Percentiles rank a stretch among this genome's conserved stretches.
These are phyloP conservation scores for Coniochaeta sp. DNA, from an alignment of 2,329 filamentous ascomycete genomes.

Conservation along the genomic window DNA sequence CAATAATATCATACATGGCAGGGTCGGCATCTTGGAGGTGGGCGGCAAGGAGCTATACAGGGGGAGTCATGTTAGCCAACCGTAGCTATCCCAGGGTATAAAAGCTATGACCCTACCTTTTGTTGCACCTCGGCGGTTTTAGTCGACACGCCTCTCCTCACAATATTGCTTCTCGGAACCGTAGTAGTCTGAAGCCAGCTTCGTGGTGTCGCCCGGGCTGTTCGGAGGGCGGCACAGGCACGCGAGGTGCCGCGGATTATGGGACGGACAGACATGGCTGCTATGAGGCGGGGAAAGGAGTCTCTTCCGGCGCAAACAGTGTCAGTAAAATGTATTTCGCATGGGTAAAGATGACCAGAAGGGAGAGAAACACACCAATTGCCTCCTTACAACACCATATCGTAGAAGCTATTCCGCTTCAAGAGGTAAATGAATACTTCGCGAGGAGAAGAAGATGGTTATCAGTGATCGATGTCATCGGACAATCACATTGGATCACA, in stretches of 20 bases:
- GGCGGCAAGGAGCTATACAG: conserved; percentile 64
- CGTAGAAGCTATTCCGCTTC: not conserved
- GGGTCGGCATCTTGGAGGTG: conserved; percentile 81
- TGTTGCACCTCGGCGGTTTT: conserved; percentile 50
- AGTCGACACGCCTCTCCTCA: conserved; percentile 37
- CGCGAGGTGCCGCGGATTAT: conserved; percentile 36
- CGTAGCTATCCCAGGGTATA: not conserved
- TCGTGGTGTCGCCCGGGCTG: conserved; percentile 24
- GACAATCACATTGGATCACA: conserved; percentile 2
- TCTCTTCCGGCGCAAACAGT: not conserved
- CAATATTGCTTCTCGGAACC: conserved; percentile 9
- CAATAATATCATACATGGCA: conserved; percentile 78
- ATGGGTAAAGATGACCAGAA: no score
- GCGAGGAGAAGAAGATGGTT: not conserved
- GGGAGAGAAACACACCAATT: not conserved
- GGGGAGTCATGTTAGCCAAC: conserved; percentile 11
- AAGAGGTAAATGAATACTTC: not conserved
- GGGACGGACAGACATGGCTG: conserved; percentile 37
- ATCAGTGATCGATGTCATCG: conserved; percentile 3
- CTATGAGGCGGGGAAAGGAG: conserved; percentile 2
- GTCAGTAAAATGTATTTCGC: not conserved
- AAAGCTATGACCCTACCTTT: conserved; percentile 31
- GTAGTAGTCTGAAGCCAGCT: conserved; percentile 18
- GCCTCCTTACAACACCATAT: conserved; percentile 1
- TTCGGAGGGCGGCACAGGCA: conserved; percentile 33